A percentile compares a stretch with the other conserved stretches of the same genome.
Conservation (phyloP, 2,329 filamentous ascomycete genomes). For the Zasmidium angulare region DNA sequence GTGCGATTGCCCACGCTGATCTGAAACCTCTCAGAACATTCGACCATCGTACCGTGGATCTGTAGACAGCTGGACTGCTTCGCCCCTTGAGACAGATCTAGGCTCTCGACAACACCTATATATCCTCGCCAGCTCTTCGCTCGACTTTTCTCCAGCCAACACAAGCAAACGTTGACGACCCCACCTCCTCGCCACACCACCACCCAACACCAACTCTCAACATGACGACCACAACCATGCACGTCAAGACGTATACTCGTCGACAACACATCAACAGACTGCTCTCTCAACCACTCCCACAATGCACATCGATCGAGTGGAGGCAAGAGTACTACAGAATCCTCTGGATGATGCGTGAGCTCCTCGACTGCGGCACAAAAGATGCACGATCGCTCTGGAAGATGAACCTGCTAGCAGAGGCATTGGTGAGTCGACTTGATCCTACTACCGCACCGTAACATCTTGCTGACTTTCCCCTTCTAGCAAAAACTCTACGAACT, state of each 20-base stretch:
- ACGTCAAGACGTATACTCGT: slow-evolving; percentile 18
- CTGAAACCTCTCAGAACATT: not conserved
- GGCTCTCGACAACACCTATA: not conserved
- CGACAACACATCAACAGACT: slow-evolving; percentile 17
- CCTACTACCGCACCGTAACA: not conserved
- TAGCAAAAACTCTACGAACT: slow-evolving; percentile 14
- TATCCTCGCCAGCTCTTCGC: not conserved
- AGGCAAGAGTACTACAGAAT: slow-evolving; percentile 22
- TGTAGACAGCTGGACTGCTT: not conserved
- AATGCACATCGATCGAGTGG: slow-evolving; percentile 20
- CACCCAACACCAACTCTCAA: not conserved
- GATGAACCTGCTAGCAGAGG: slow-evolving; percentile 17
- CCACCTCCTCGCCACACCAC: not conserved
- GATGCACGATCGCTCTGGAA: slow-evolving; percentile 19
- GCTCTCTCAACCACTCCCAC: slow-evolving; percentile 14
- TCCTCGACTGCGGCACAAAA: slow-evolving; percentile 16
- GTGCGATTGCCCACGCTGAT: not conserved
- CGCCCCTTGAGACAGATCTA: not conserved
- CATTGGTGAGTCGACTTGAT: slow-evolving; percentile 7
- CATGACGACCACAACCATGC: slow-evolving; percentile 7
- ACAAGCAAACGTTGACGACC: not conserved
- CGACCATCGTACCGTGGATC: not conserved
- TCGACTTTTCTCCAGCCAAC: not conserved
- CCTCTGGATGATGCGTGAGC: slow-evolving; percentile 19
- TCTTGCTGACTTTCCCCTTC: not conserved